phyloP scores from a whole-genome alignment of 2,329 filamentous ascomycete genomes.

The Lasiodiplodia hormozganensis region DNA sequence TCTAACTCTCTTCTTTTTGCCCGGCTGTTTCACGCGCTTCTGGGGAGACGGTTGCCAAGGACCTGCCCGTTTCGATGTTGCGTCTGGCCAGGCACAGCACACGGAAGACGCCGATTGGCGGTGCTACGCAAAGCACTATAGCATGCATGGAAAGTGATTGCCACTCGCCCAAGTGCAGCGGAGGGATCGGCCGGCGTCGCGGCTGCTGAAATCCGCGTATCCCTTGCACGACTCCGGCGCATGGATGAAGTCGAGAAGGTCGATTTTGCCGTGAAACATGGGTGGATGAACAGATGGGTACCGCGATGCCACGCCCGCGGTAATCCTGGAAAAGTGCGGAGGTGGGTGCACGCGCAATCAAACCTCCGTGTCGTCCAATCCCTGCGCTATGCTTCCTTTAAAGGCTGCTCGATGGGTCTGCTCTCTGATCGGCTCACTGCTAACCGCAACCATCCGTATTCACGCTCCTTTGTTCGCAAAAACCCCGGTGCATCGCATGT shows the following conservation, averaged over 20 bases:
- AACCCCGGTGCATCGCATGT: slow-evolving; percentile 11
- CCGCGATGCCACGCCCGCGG: background rate
- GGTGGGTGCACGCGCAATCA: slow-evolving; percentile 3
- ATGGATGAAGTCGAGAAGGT: slow-evolving; percentile 7
- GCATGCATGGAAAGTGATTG: slow-evolving; percentile 17
- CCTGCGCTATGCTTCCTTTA: slow-evolving; percentile 10
- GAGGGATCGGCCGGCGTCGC: slow-evolving; percentile 16
- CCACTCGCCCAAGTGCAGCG: slow-evolving; percentile 4
- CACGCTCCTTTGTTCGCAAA: slow-evolving; percentile 20
- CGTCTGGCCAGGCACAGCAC: background rate
- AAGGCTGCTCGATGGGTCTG: slow-evolving; percentile 7
- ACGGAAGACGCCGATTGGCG: slow-evolving; percentile 18
- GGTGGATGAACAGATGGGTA: slow-evolving; percentile 3
- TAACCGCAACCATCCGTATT: slow-evolving; percentile 22
- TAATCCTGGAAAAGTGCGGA: slow-evolving; percentile 9
- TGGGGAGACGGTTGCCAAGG: slow-evolving; percentile 15
- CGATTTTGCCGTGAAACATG: slow-evolving; percentile 22
- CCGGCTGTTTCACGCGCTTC: slow-evolving; percentile 15
- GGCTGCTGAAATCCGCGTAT: slow-evolving; percentile 2
- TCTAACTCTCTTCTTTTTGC: background rate
- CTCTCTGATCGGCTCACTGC: slow-evolving; percentile 6
- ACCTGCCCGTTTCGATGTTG: slow-evolving; percentile 6
- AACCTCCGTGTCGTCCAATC: background rate
- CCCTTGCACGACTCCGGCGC: slow-evolving; percentile 19
- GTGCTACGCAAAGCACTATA: background rate